Evolutionary conservation across 257 asterid species (phyloP).

Genomic region (Solanum gracilifrons): DNA sequence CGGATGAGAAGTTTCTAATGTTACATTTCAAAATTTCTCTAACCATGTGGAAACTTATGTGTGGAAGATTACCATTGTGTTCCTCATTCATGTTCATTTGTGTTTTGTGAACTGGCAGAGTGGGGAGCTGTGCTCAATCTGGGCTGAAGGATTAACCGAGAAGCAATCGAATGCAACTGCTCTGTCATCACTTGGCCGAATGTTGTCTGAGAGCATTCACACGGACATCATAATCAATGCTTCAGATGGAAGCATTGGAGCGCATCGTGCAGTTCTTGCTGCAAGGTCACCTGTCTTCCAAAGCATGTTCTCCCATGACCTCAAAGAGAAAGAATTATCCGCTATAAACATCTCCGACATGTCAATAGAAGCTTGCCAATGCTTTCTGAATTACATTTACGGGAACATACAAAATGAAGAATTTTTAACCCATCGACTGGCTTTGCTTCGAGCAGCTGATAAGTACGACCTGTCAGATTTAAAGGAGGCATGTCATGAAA

Average conservation of each 20-base stretch:
- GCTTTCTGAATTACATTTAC: conserved; percentile 63
- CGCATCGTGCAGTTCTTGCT: conserved; percentile 93
- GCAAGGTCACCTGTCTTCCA: conserved; percentile 81
- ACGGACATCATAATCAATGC: conserved; percentile 73
- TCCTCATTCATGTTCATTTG: neutral
- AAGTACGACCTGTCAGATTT: conserved; percentile 64
- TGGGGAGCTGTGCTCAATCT: conserved; percentile 52
- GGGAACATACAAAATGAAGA: conserved; percentile 52
- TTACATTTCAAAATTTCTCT: neutral
- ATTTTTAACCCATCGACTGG: conserved; percentile 51
- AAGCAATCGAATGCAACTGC: conserved; percentile 44
- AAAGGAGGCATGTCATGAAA: conserved; percentile 80
- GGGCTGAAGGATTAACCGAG: conserved; percentile 39
- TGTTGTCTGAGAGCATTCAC: conserved; percentile 80
- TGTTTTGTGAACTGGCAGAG: conserved; percentile 30
- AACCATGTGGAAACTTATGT: neutral
- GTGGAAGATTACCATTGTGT: neutral
- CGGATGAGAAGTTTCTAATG: neutral
- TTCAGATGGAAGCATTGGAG: conserved; percentile 57
- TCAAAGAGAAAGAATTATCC: conserved; percentile 69
- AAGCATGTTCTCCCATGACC: conserved; percentile 90
- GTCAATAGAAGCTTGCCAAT: conserved; percentile 73
- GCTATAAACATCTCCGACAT: conserved; percentile 66
- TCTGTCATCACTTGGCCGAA: conserved; percentile 54
- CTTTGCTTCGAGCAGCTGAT: conserved; percentile 82